phyloP scores from a whole-genome alignment of 202 grass and related monocot species.

The Cymbopogon flexuosus region DNA sequence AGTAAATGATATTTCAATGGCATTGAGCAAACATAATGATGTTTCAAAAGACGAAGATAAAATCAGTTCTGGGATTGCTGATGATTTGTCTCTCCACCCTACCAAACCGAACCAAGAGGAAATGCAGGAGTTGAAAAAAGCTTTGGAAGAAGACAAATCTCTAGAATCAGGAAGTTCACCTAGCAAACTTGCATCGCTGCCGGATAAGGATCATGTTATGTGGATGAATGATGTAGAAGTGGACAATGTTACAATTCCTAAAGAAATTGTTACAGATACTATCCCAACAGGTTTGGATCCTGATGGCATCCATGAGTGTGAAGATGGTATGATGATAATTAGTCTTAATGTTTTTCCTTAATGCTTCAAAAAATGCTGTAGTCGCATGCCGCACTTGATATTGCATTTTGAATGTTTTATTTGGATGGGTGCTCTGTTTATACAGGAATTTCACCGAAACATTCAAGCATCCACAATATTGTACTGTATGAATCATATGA shows the following conservation, averaged over 20 bases:
- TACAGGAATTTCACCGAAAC: constrained; percentile 37
- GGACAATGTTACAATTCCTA: constrained; percentile 22
- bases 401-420: constrained; percentile 30
- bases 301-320: constrained; percentile 15
- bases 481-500: constrained; percentile 26
- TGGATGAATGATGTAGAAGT: constrained; percentile 19
- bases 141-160: constrained; percentile 24
- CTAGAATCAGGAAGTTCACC: constrained; percentile 9
- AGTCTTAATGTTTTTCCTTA: neutral
- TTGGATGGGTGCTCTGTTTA: constrained; percentile 28
- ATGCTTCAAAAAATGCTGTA: constrained; percentile 9
- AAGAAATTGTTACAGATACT: constrained; percentile 11
- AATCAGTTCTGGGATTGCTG: constrained; percentile 22
- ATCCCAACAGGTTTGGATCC: constrained; percentile 7
- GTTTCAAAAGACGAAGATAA: constrained; percentile 48
- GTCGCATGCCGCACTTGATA: constrained; percentile 5
- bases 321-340: constrained; percentile 32
- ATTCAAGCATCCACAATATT: constrained; percentile 15
- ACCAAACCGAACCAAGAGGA: constrained; percentile 25
- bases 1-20: constrained; percentile 31
- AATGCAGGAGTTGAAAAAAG: constrained; percentile 2
- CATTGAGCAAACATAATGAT: constrained; percentile 27
- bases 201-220: constrained; percentile 28
- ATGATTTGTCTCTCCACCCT: constrained; percentile 39
- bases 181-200: constrained; percentile 22